Conservation (phyloP, 306 rosid species). For the Mimosa pudica region DNA sequence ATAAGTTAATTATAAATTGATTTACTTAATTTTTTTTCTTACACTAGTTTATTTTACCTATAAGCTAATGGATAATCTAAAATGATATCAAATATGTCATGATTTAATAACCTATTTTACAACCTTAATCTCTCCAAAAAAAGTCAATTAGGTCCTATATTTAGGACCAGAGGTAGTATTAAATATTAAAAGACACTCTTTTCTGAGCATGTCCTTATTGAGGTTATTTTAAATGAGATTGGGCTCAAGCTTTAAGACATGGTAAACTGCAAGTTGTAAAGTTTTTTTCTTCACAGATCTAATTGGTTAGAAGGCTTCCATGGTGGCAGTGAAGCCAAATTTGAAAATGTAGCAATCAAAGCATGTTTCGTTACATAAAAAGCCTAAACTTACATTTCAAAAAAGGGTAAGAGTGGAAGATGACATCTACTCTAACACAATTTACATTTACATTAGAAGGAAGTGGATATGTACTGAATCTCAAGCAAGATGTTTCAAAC, state of each 20-base stretch:
- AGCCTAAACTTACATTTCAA: background rate
- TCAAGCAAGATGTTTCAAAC: slow-evolving; percentile 27
- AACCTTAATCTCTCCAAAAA: no score
- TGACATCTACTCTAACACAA: background rate
- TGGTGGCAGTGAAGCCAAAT: background rate
- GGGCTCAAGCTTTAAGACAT: background rate
- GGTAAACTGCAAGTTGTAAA: background rate
- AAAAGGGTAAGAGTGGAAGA: background rate
- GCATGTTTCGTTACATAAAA: background rate
- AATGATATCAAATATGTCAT: no score
- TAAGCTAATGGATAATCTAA: no score
- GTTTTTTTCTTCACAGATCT: slow-evolving; percentile 8
- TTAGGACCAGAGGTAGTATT: no score
- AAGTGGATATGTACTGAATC: background rate
- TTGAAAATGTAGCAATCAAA: background rate
- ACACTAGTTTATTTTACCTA: no score
- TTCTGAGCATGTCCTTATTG: no score
- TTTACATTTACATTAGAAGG: background rate
- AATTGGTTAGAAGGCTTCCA: background rate
- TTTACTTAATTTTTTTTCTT: no score
- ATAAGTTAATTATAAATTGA: no score
- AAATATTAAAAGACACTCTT: background rate
- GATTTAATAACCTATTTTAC: no score
- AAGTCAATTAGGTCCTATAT: no score
- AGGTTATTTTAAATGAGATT: no score